Evolutionary conservation across 163 green algal species (phyloP).

Genomic region (Volvox carteri): DNA sequence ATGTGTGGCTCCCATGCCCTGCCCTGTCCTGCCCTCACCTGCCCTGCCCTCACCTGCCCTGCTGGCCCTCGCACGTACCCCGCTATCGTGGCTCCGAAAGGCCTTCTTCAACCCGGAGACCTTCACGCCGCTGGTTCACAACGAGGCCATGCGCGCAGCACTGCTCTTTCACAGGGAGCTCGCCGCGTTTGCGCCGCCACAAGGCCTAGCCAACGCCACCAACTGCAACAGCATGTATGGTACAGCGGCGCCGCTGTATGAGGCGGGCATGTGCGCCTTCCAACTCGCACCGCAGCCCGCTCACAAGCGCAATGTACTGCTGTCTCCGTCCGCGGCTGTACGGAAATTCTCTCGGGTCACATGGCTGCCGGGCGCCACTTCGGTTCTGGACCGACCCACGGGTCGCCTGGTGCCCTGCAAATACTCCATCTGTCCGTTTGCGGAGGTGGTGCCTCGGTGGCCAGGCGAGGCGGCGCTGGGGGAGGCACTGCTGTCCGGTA

Average conservation of each 20-base stretch:
- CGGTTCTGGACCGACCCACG: slow-evolving; percentile 2
- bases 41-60: neutral
- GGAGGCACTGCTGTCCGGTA: neutral
- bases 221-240: slow-evolving; percentile 31
- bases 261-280: slow-evolving; percentile 11
- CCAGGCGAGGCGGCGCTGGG: neutral
- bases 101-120: slow-evolving; percentile 45
- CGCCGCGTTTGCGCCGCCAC: neutral
- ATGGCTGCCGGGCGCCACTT: slow-evolving; percentile 14
- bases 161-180: slow-evolving; percentile 32
- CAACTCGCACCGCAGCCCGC: slow-evolving; percentile 24
- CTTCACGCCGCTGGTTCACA: slow-evolving; percentile 37
- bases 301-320: neutral
- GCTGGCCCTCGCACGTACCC: neutral
- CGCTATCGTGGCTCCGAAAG: neutral
- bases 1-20: too few relatives aligned
- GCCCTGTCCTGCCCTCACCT: neutral
- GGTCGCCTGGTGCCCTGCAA: slow-evolving; percentile 4
- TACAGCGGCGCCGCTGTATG: slow-evolving; percentile 29
- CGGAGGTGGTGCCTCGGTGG: neutral
- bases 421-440: neutral
- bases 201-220: neutral
- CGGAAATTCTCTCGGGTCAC: neutral
- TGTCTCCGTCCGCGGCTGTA: slow-evolving; percentile 1
- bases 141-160: slow-evolving; percentile 36